Evolutionary conservation across 75 land plant species (phyloP).

Genomic region (Pinus tabuliformis): DNA sequence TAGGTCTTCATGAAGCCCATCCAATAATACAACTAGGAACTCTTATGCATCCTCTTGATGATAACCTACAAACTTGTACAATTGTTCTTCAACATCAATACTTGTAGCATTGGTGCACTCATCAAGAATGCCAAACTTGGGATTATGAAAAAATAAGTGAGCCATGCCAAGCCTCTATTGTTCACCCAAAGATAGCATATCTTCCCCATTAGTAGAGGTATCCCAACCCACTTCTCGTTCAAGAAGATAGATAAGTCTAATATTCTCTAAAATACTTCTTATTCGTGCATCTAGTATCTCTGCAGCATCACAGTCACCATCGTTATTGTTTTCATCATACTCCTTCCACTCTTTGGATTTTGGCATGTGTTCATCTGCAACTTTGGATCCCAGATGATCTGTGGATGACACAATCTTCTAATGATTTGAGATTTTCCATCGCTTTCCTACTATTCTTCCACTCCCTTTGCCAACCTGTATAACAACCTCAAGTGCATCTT

Average conservation of each 20-base stretch:
- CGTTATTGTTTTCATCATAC: conserved; percentile 2
- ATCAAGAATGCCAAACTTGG: conserved; percentile 94
- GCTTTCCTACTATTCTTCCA: conserved; percentile 2
- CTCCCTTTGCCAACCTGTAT: conserved; percentile 34
- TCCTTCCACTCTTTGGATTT: background rate
- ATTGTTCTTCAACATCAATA: conserved; percentile 94
- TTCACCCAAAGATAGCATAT: conserved; percentile 92
- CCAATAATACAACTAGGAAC: no score
- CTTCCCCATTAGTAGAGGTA: conserved; percentile 87
- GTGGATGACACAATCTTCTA: conserved; percentile 25
- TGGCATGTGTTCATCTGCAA: background rate
- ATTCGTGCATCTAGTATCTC: conserved; percentile 57
- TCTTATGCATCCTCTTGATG: no score
- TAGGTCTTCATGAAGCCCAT: no score
- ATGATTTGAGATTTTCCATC: conserved; percentile 16
- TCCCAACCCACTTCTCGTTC: conserved; percentile 89
- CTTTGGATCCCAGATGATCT: background rate
- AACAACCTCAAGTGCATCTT: conserved; percentile 45
- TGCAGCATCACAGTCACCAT: conserved; percentile 18
- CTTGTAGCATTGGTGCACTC: conserved; percentile 99
- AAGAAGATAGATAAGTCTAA: conserved; percentile 80
- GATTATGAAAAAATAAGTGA: conserved; percentile 90
- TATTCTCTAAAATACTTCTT: conserved; percentile 69
- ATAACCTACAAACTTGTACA: conserved; percentile 71
- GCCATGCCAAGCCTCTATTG: conserved; percentile 99